A percentile compares a stretch with the other conserved stretches of the same genome.
phyloP scores from a whole-genome alignment of 306 rosid genomes.

The Quercus suber region DNA sequence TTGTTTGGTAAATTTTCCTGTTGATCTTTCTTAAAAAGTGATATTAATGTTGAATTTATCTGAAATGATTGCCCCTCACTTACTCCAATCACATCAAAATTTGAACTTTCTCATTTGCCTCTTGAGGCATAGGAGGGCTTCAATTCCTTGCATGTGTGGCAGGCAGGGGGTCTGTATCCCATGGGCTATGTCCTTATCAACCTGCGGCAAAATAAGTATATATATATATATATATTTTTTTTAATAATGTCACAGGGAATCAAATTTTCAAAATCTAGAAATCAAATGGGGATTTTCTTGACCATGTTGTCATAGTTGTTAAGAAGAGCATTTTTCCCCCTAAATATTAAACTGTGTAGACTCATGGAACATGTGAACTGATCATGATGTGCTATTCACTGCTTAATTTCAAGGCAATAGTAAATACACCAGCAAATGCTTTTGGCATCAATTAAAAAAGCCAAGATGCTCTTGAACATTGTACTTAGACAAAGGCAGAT shows the following conservation, averaged over 20 bases:
- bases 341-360: background rate
- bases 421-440: background rate
- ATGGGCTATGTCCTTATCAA: too few species aligned
- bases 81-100: too few species aligned
- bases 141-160: too few species aligned
- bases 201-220: too few species aligned
- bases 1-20: too few species aligned
- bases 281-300: background rate
- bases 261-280: background rate
- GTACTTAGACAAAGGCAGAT: background rate
- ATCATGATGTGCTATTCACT: background rate
- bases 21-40: too few species aligned
- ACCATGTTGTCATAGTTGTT: background rate
- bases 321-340: background rate
- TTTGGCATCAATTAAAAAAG: background rate
- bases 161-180: too few species aligned
- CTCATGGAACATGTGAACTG: background rate
- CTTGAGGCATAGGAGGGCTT: too few species aligned
- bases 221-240: background rate
- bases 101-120: too few species aligned
- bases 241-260: background rate
- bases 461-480: background rate
- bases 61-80: too few species aligned
- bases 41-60: too few species aligned
- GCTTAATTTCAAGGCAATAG: constrained; percentile 6